phyloP scores from a whole-genome alignment of 2,329 filamentous ascomycete genomes.

The Verticillium nonalfalfae region DNA sequence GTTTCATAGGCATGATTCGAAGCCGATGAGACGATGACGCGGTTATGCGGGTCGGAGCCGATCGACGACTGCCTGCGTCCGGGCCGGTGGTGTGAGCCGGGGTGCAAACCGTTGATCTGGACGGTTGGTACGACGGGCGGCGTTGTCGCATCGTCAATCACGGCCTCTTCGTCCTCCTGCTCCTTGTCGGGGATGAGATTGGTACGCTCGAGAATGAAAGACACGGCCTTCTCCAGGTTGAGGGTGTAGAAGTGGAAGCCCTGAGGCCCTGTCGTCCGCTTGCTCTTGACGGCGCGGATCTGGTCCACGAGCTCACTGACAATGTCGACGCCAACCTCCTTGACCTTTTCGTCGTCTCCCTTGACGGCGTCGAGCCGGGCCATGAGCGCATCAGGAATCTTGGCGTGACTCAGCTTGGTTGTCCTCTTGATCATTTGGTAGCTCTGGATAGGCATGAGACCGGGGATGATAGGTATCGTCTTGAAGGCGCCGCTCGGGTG shows the following conservation, averaged over 20 bases:
- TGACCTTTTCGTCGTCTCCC: conserved; percentile 75
- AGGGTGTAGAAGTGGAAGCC: conserved; percentile 98
- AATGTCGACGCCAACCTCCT: conserved; percentile 74
- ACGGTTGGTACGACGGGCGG: conserved; percentile 35
- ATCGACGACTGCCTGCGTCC: conserved; percentile 67
- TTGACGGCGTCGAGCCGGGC: conserved; percentile 65
- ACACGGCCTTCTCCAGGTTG: conserved; percentile 92
- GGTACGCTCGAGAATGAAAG: conserved; percentile 82
- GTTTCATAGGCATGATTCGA: conserved; percentile 63
- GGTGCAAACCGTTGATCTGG: conserved; percentile 41
- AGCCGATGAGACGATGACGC: conserved; percentile 71
- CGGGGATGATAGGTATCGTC: conserved; percentile 83
- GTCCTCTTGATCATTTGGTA: conserved; percentile 93
- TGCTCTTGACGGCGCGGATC: conserved; percentile 59
- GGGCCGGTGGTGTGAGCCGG: conserved; percentile 21
- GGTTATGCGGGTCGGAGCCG: conserved; percentile 80
- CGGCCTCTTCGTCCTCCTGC: conserved; percentile 45
- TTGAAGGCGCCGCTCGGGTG: conserved; percentile 84
- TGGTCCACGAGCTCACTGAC: conserved; percentile 76
- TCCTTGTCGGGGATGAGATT: conserved; percentile 66
- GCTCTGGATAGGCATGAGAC: conserved; percentile 95
- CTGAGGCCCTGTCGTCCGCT: conserved; percentile 48
- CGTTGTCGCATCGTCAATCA: conserved; percentile 35
- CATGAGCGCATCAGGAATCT: conserved; percentile 66
- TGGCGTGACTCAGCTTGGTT: conserved; percentile 89